phyloP scores from a whole-genome alignment of 805 yeast genomes.

The Metschnikowia reukaufii region DNA sequence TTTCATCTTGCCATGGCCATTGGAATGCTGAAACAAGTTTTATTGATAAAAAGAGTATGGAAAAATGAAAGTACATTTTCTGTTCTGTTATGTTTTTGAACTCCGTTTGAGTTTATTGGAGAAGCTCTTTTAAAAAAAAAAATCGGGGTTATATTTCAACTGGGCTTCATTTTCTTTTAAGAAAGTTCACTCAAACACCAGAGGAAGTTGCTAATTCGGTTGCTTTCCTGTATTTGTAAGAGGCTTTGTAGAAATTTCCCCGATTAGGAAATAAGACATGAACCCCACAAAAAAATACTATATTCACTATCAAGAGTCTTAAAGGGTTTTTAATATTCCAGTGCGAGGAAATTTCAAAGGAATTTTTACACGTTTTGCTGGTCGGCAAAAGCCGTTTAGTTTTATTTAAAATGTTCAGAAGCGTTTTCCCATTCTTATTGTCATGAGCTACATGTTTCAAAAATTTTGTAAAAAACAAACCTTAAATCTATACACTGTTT shows the following conservation, averaged over 20 bases:
- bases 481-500: slow-evolving; percentile 5
- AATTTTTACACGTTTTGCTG: no score
- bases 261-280: slow-evolving; percentile 1
- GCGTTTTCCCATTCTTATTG: background rate
- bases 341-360: no score
- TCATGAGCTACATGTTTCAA: background rate
- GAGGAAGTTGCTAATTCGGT: background rate
- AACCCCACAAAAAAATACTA: background rate
- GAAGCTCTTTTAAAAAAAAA: no score
- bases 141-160: no score
- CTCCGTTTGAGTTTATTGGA: background rate
- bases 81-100: no score
- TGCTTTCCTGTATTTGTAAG: slow-evolving; percentile 4
- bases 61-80: background rate
- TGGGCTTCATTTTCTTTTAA: no score
- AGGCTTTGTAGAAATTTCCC: background rate
- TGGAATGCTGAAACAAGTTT: slow-evolving; percentile 12
- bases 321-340: no score
- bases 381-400: no score
- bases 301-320: no score
- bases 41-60: background rate
- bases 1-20: slow-evolving; percentile 25
- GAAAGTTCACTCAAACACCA: background rate
- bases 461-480: background rate
- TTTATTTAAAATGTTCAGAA: background rate